These are phyloP conservation scores for Termitomyces sp. DNA, from an alignment of 768 basidiomycete species.

Conservation along the genomic window DNA sequence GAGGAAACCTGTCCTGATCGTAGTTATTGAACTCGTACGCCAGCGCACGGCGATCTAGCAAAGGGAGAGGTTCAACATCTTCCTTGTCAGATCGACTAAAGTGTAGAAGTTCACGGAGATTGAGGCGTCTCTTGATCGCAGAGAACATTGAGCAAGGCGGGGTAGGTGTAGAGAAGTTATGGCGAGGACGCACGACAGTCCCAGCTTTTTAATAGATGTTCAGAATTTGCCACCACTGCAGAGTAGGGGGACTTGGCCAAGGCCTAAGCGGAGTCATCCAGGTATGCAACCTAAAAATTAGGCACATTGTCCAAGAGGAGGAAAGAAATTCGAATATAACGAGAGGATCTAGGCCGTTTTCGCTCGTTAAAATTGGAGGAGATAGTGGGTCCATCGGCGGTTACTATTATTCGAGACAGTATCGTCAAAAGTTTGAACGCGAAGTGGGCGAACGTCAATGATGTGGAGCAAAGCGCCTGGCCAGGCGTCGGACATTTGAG, in stretches of 20 bases:
- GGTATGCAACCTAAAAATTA: background rate
- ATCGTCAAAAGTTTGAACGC: background rate
- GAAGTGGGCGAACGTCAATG: background rate
- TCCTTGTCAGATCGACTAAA: background rate
- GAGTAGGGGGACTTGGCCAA: constrained; percentile 1
- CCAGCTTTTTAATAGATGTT: constrained; percentile 3
- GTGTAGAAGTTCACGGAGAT: constrained; percentile 3
- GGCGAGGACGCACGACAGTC: constrained; percentile 2
- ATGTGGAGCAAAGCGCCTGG: constrained; percentile 9
- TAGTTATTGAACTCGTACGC: constrained; percentile 2
- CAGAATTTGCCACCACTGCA: constrained; percentile 3
- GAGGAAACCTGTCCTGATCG: background rate
- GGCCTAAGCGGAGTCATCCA: constrained; percentile 3
- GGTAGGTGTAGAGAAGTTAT: background rate
- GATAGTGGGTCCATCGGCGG: background rate
- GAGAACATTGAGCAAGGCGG: background rate
- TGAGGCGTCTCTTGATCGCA: background rate
- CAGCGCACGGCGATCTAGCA: background rate
- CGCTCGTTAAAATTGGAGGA: constrained; percentile 8
- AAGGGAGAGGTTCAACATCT: background rate
- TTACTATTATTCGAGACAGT: background rate
- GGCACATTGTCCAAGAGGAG: background rate
- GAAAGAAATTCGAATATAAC: background rate
- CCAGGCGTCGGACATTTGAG: constrained; percentile 5
- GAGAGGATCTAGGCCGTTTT: constrained; percentile 8